Conservation (phyloP, 2,329 filamentous ascomycete species). For the Cordyceps cateniannulata region DNA sequence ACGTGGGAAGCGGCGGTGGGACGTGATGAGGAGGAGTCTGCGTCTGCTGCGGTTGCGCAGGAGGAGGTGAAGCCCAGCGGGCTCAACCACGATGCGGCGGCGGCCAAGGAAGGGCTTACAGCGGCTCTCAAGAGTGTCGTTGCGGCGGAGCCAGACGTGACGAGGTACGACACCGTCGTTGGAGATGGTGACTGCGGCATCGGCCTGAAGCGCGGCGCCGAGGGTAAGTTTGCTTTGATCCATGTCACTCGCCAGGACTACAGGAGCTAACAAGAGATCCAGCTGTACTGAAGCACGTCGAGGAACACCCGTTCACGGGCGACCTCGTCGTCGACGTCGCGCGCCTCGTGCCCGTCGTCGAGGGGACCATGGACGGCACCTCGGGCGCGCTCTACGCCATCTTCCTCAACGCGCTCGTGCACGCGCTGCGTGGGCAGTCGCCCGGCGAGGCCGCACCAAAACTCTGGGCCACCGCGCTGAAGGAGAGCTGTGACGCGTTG, state of each 20-base stretch:
- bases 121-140: constrained; percentile 56
- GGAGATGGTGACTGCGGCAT: constrained; percentile 89
- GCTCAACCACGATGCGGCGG: constrained; percentile 45
- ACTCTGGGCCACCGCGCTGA: constrained; percentile 58
- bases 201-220: constrained; percentile 78
- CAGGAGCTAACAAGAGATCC: too few relatives aligned
- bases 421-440: constrained; percentile 44
- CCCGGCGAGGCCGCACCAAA: constrained; percentile 30
- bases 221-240: constrained; percentile 45
- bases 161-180: constrained; percentile 71
- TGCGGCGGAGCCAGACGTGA: constrained; percentile 63
- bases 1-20: constrained; percentile 57
- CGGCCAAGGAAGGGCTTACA: constrained; percentile 46
- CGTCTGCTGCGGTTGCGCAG: constrained; percentile 17
- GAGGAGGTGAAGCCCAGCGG: constrained; percentile 37
- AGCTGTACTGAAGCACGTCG: constrained; percentile 48
- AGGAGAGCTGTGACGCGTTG: constrained; percentile 63
- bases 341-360: constrained; percentile 47
- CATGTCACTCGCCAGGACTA: too few relatives aligned
- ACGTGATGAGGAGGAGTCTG: constrained; percentile 31
- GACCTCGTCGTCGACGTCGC: constrained; percentile 49
- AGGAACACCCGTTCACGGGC: constrained; percentile 37
- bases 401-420: constrained; percentile 79
- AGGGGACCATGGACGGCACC: constrained; percentile 55
- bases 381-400: constrained; percentile 65